These are phyloP conservation scores for Flaveria brownii DNA, from an alignment of 129 eudicot species.

Conservation along the genomic window DNA sequence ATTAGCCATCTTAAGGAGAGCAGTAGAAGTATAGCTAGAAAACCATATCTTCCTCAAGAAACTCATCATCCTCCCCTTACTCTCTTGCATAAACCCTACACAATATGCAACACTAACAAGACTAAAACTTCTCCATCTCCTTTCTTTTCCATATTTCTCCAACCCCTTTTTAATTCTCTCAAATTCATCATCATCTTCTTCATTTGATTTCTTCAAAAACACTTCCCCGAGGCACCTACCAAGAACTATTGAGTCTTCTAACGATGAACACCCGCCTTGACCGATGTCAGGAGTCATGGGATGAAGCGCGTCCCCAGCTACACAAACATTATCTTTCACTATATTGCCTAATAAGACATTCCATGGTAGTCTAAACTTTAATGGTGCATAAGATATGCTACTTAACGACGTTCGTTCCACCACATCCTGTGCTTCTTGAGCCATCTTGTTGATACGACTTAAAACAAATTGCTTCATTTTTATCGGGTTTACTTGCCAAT, in stretches of 20 bases:
- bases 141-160: slow-evolving; percentile 53
- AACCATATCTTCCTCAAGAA: slow-evolving; percentile 63
- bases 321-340: slow-evolving; percentile 55
- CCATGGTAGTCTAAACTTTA: slow-evolving; percentile 70
- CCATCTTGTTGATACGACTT: slow-evolving; percentile 36
- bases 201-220: slow-evolving; percentile 29
- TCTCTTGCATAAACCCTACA: slow-evolving; percentile 61
- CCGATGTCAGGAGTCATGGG: slow-evolving; percentile 89
- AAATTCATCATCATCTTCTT: slow-evolving; percentile 45
- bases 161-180: slow-evolving; percentile 50
- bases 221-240: slow-evolving; percentile 68
- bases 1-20: slow-evolving; percentile 43
- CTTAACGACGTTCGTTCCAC: slow-evolving; percentile 49
- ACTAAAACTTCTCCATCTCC: slow-evolving; percentile 75
- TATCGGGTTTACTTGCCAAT: slow-evolving; percentile 46
- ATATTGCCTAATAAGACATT: slow-evolving; percentile 47
- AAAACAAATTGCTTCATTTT: slow-evolving; percentile 70
- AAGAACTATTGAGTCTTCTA: slow-evolving; percentile 67
- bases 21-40: slow-evolving; percentile 34
- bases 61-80: slow-evolving; percentile 48
- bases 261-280: slow-evolving; percentile 75
- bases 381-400: slow-evolving; percentile 38
- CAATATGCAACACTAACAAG: slow-evolving; percentile 53
- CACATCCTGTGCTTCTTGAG: slow-evolving; percentile 42
- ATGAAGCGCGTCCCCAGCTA: slow-evolving; percentile 82